Conservation (phyloP, 768 basidiomycete genomes). For the Tylopilus sp. region DNA sequence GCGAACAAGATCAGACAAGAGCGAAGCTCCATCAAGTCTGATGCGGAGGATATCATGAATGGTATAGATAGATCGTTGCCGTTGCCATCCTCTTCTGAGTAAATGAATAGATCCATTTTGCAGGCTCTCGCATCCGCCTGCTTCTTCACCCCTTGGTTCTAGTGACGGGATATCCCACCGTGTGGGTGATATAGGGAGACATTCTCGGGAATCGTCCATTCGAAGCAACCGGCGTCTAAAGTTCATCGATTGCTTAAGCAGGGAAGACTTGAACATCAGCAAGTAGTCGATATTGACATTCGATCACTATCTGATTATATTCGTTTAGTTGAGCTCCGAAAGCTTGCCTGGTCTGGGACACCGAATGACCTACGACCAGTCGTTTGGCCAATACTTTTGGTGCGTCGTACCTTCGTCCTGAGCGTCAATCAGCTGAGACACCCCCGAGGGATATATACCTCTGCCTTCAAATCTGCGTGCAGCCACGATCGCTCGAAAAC, state of each 20-base stretch:
- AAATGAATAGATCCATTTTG: conserved; percentile 54
- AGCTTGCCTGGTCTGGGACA: conserved; percentile 93
- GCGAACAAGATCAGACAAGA: conserved; percentile 43
- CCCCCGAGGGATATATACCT: conserved; percentile 85
- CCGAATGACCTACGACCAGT: conserved; percentile 84
- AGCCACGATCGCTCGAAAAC: conserved; percentile 80
- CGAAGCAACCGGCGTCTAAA: conserved; percentile 75
- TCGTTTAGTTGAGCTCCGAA: conserved; percentile 70
- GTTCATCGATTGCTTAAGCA: conserved; percentile 74
- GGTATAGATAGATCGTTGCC: conserved; percentile 45
- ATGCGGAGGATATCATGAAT: conserved; percentile 72
- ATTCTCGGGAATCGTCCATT: conserved; percentile 73
- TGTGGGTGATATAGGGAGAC: conserved; percentile 47
- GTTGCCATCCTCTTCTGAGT: conserved; percentile 26
- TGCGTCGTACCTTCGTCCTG: conserved; percentile 39
- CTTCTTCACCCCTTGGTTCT: conserved; percentile 2
- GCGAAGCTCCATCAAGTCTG: conserved; percentile 53
- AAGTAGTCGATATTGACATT: conserved; percentile 24
- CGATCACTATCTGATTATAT: conserved; percentile 2
- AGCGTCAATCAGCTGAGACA: conserved; percentile 4
- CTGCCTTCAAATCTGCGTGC: conserved; percentile 72
- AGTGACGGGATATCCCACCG: conserved; percentile 11
- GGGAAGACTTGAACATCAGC: conserved; percentile 82
- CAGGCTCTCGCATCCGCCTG: conserved; percentile 42
- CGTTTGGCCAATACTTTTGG: conserved; percentile 92